Evolutionary conservation across 208 protist species (phyloP).

Genomic region (Crithidia bombi): DNA sequence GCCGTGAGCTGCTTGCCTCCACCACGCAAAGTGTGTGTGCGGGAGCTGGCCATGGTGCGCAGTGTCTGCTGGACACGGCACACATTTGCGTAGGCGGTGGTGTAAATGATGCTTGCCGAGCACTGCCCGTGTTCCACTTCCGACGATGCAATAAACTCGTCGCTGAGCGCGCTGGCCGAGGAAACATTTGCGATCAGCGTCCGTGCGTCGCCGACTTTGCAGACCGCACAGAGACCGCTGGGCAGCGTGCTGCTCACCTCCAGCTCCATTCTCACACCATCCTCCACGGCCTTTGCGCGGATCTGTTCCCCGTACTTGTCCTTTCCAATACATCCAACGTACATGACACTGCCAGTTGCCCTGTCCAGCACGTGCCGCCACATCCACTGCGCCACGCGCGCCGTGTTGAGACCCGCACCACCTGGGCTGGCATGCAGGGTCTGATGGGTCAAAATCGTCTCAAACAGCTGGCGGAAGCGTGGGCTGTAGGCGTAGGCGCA

Average conservation of each 20-base stretch:
- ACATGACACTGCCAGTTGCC: conserved; percentile 91
- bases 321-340: conserved; percentile 96
- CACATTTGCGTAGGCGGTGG: conserved; percentile 90
- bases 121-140: conserved; percentile 50
- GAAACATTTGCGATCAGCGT: conserved; percentile 96
- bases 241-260: conserved; percentile 79
- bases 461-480: conserved; percentile 88
- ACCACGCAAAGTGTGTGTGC: conserved; percentile 33
- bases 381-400: conserved; percentile 95
- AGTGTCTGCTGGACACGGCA: conserved; percentile 63
- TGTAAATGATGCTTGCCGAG: conserved; percentile 55
- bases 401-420: conserved; percentile 97
- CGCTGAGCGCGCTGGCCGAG: conserved; percentile 96
- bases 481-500: conserved; percentile 91
- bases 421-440: conserved; percentile 96
- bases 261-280: conserved; percentile 89
- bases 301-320: conserved; percentile 94
- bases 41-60: conserved; percentile 49
- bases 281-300: conserved; percentile 63
- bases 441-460: conserved; percentile 92
- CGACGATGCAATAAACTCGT: conserved; percentile 75
- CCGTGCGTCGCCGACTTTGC: conserved; percentile 93
- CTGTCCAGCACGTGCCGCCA: conserved; percentile 36
- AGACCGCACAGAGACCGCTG: conserved; percentile 97
- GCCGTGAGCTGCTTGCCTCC: conserved; percentile 71